phyloP scores from a whole-genome alignment of 768 basidiomycete species.

The Trametes cubensis region DNA sequence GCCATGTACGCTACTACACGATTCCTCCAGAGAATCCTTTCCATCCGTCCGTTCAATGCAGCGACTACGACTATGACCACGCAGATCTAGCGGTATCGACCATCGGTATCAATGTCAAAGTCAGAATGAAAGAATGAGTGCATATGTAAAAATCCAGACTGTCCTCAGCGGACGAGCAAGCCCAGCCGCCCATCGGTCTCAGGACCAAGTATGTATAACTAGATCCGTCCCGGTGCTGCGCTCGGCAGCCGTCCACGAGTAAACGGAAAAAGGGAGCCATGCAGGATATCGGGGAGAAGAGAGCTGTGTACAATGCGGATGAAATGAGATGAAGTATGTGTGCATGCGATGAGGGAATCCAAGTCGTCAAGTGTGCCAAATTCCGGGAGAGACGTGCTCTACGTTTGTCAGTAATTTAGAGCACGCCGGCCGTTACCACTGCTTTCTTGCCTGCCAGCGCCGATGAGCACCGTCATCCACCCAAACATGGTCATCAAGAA shows the following conservation, averaged over 20 bases:
- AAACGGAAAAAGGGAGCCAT: not conserved
- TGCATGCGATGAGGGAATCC: not conserved
- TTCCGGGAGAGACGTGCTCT: not conserved
- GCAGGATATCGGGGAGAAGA: conserved; percentile 7
- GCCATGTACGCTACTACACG: conserved; percentile 10
- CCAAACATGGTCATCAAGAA: conserved; percentile 81
- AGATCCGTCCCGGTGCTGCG: not conserved
- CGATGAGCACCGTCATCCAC: conserved; percentile 66
- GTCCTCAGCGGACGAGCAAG: not conserved
- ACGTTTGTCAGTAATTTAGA: conserved; percentile 3
- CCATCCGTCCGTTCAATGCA: conserved; percentile 8
- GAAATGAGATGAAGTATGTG: not conserved
- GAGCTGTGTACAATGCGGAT: conserved; percentile 2
- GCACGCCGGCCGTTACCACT: conserved; percentile 10
- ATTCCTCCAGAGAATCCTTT: conserved; percentile 8
- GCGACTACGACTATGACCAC: not conserved
- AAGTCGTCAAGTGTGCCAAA: not conserved
- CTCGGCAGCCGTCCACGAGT: not conserved
- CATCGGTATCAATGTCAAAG: not conserved
- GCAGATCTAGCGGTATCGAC: not conserved
- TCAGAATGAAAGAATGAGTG: no score
- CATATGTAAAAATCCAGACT: no score
- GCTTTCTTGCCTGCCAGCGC: conserved; percentile 15
- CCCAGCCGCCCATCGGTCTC: not conserved
- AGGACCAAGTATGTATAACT: no score